Base-by-base conservation (phyloP, 1,139 yeast species). In the Suhomyces ambrosiae region DNA sequence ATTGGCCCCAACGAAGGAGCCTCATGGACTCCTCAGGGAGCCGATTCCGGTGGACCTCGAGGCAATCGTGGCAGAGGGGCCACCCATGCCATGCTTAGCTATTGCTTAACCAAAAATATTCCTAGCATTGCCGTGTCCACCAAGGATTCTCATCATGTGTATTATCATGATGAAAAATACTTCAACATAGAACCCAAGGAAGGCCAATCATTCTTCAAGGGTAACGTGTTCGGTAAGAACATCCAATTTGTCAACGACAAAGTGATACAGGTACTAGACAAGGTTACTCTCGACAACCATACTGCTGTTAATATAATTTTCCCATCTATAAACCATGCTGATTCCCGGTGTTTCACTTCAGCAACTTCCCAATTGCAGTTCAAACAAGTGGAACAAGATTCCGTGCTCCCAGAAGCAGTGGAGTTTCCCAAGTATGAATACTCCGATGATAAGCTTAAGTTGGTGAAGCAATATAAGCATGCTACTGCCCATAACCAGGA, bases 1-100 rank as follows among this genome's bases (percentile, higher is more conserved):
- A 38, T 68, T 11, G 75, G 76, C 1, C 75, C 76, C 3, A 59
- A 63, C 37, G 69, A 63, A 43, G 68, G 68, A 7, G 44, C 48
- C 13, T 43, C 49, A 7, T 45, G 50, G 34, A 52, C 56, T 5
- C 44, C 40, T 0, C 33, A 13, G n/a, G 32, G 30, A 1, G 13
- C 31, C 4, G 24, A 30, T 12, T 15, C 28, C 4, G 33, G 33
- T 8, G 36, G 37, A 5, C 32, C 38, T 9, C 30, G 35, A 7
- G 24, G 28, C 12, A 27, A 37, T 24, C 36, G 35, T 10, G 37
- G 35, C 6, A 32, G 43, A 17, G 37, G 34, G 7, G 37, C 37
- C 18, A 30, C 38, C 10, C 31, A 36, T 16, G 35, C 41, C 31
- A 41, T 43, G 41, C 34, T 43, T 17, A 18, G 27, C 13, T 31